These are phyloP conservation scores for Tephrocybe sp. DNA, from an alignment of 768 basidiomycete genomes.

Conservation along the genomic window DNA sequence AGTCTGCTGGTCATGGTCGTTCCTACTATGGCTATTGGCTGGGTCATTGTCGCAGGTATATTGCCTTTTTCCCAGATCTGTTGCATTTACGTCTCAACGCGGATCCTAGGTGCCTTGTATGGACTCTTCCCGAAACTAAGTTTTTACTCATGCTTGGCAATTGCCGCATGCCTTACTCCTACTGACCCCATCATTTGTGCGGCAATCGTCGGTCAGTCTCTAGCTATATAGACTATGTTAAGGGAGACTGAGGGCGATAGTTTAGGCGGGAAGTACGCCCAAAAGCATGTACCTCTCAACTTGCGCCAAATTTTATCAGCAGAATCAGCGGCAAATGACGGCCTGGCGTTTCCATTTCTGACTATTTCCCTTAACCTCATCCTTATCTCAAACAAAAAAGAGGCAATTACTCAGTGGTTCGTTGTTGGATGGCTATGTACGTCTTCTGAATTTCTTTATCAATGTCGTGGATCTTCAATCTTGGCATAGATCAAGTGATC, in stretches of 20 bases:
- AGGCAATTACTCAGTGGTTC: constrained; percentile 83
- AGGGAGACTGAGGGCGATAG: background rate
- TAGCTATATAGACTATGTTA: too few relatives aligned
- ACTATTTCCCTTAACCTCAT: constrained; percentile 83
- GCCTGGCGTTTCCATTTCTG: constrained; percentile 77
- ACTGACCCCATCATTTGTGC: constrained; percentile 73
- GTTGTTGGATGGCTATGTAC: constrained; percentile 79
- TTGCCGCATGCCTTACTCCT: constrained; percentile 87
- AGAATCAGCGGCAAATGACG: constrained; percentile 94
- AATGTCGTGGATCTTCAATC: background rate
- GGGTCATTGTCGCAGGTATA: constrained; percentile 74
- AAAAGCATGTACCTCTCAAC: constrained; percentile 42
- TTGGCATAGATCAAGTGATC: constrained; percentile 67
- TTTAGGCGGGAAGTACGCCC: constrained; percentile 68
- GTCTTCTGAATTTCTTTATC: constrained; percentile 11
- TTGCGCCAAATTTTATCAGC: constrained; percentile 81
- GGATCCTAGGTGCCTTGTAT: constrained; percentile 50
- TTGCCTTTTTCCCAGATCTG: constrained; percentile 24
- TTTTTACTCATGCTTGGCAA: constrained; percentile 75
- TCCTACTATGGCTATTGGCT: constrained; percentile 82
- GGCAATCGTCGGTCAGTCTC: constrained; percentile 29
- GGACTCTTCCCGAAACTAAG: constrained; percentile 69
- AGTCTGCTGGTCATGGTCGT: constrained; percentile 71
- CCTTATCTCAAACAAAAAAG: constrained; percentile 56
- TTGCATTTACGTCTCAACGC: too few relatives aligned